phyloP scores from a whole-genome alignment of 2,329 filamentous ascomycete genomes.

The Neophaeococcomyces mojaviensis region DNA sequence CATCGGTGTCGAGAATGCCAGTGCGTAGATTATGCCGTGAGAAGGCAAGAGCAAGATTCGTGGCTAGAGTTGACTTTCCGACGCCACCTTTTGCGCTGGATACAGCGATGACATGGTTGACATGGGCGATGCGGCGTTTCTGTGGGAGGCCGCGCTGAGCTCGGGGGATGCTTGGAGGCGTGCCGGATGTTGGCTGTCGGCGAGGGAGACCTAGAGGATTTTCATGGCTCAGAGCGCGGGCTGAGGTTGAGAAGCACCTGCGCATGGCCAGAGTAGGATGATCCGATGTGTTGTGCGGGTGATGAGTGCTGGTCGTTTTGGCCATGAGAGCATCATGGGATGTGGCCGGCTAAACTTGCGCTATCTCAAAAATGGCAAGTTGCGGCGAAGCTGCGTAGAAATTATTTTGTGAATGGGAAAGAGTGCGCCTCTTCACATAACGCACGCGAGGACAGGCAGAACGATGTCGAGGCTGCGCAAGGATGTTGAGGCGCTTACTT shows the following conservation, averaged over 20 bases:
- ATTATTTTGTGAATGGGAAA: not conserved
- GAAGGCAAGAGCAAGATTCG: constrained; percentile 79
- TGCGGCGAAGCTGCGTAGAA: constrained; percentile 13
- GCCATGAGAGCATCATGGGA: not conserved
- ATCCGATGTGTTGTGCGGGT: not conserved
- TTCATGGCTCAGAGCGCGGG: constrained; percentile 53
- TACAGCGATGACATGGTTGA: constrained; percentile 89
- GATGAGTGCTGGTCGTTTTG: not conserved
- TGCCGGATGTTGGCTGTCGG: constrained; percentile 35
- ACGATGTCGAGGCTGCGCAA: constrained; percentile 14
- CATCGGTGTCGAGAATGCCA: constrained; percentile 89
- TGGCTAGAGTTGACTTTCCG: constrained; percentile 88
- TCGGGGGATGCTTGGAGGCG: constrained; percentile 59
- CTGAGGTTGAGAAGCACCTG: constrained; percentile 23
- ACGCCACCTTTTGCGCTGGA: constrained; percentile 98
- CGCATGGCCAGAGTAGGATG: constrained; percentile 15
- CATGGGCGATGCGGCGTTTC: constrained; percentile 70
- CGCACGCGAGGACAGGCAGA: not conserved
- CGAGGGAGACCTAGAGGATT: constrained; percentile 83
- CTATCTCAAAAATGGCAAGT: constrained; percentile 12
- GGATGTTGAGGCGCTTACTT: constrained; percentile 7
- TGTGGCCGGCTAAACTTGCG: constrained; percentile 10
- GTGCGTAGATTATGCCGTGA: constrained; percentile 72
- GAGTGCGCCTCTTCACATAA: not conserved
- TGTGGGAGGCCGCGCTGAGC: constrained; percentile 76